phyloP scores from a whole-genome alignment of 1,284 basidiomycete species.

The Rhodofomes roseus region DNA sequence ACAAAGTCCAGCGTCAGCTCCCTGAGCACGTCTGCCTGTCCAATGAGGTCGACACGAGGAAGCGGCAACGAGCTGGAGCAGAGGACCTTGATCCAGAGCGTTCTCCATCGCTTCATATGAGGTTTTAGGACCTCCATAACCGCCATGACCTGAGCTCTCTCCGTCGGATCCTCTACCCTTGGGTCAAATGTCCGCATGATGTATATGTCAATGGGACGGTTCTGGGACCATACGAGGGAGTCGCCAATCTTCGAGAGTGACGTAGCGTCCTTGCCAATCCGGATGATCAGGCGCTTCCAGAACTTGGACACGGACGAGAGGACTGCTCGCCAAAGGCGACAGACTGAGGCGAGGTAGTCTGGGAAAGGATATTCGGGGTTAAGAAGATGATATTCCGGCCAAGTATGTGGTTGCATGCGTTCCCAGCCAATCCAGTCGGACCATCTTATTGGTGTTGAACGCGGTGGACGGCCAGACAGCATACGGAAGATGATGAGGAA shows the following conservation, averaged over 20 bases:
- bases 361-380: background rate
- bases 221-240: background rate
- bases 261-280: background rate
- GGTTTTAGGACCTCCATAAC: background rate
- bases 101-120: conserved; percentile 3
- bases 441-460: too few relatives aligned
- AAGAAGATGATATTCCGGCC: background rate
- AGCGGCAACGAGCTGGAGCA: background rate
- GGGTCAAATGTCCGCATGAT: background rate
- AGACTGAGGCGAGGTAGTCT: background rate
- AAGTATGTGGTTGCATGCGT: too few relatives aligned
- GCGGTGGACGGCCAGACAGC: too few relatives aligned
- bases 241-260: background rate
- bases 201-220: background rate
- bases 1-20: background rate
- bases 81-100: background rate
- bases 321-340: background rate
- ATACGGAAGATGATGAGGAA: background rate
- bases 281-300: conserved; percentile 4
- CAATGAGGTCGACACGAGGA: background rate
- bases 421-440: too few relatives aligned
- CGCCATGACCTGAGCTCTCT: background rate
- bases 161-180: background rate
- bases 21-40: background rate
- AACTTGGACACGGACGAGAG: background rate